Conservation (phyloP, 2,329 filamentous ascomycete genomes). For the Fusarium coicis region DNA sequence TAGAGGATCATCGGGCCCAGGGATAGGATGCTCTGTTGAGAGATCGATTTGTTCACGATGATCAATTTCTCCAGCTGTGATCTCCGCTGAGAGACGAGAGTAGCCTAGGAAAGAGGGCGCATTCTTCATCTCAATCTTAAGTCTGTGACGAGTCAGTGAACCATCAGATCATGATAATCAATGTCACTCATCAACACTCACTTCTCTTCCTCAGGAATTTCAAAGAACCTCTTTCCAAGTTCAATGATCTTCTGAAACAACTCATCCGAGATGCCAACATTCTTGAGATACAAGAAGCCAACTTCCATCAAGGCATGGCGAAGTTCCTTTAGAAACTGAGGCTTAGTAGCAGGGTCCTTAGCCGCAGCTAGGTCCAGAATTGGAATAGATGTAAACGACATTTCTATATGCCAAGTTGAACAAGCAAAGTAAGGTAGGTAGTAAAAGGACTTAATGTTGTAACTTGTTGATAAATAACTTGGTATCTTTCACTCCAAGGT, state of each 20-base stretch:
- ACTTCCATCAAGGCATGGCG: conserved; percentile 83
- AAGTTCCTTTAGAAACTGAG: conserved; percentile 75
- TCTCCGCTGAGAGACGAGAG: conserved; percentile 72
- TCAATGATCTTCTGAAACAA: conserved; percentile 73
- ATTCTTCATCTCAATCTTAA: conserved; percentile 79
- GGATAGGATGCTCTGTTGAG: conserved; percentile 79
- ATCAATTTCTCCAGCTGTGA: conserved; percentile 80
- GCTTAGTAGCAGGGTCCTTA: conserved; percentile 72
- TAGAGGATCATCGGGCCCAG: conserved; percentile 69
- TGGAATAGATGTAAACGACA: conserved; percentile 81
- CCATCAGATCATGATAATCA: background rate
- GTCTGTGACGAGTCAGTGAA: conserved; percentile 49
- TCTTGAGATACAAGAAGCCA: conserved; percentile 88
- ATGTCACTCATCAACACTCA: conserved; percentile 47
- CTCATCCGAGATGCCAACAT: conserved; percentile 76
- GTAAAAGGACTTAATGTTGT: background rate
- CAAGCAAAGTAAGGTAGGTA: background rate
- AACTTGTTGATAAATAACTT: conserved; percentile 34
- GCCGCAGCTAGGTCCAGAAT: conserved; percentile 80
- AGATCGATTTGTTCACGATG: conserved; percentile 90
- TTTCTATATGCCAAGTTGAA: conserved; percentile 41
- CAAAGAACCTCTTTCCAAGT: conserved; percentile 79
- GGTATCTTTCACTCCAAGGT: conserved; percentile 31
- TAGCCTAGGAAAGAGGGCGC: conserved; percentile 78
- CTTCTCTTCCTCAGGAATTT: conserved; percentile 81